A percentile compares a stretch with the other conserved stretches of the same genome.
Conservation (phyloP, 306 rosid species). For the Oxytropis ochrocephala region DNA sequence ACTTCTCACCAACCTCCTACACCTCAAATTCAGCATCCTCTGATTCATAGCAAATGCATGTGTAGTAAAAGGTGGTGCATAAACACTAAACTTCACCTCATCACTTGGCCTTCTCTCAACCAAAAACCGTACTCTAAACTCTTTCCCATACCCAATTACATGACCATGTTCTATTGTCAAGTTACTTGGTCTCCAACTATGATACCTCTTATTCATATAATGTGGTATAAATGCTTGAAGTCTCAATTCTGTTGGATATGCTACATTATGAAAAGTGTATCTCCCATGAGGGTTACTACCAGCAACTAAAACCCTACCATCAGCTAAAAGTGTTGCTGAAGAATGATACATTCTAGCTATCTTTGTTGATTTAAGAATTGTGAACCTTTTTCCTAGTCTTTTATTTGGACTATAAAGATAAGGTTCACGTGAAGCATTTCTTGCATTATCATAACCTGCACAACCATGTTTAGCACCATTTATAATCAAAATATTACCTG, state of each 20-base stretch:
- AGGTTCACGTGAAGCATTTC: conserved; percentile 62
- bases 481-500: conserved; percentile 54
- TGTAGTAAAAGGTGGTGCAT: conserved; percentile 71
- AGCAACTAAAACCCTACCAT: conserved; percentile 63
- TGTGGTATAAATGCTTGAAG: conserved; percentile 74
- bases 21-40: conserved; percentile 58
- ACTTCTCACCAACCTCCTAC: conserved; percentile 19
- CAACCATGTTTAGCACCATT: conserved; percentile 65
- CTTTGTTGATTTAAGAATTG: conserved; percentile 37
- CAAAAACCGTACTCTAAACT: conserved; percentile 44
- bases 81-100: conserved; percentile 36
- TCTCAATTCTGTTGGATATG: conserved; percentile 70
- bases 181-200: conserved; percentile 40
- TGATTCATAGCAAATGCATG: conserved; percentile 77
- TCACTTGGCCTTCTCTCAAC: conserved; percentile 22
- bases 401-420: conserved; percentile 48
- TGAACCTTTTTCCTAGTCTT: conserved; percentile 47
- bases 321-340: conserved; percentile 64
- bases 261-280: conserved; percentile 38
- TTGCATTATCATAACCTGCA: conserved; percentile 63
- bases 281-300: conserved; percentile 63
- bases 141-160: conserved; percentile 41
- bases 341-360: conserved; percentile 82
- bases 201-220: conserved; percentile 40
- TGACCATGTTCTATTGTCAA: conserved; percentile 29